phyloP scores from a whole-genome alignment of 2,329 filamentous ascomycete species.

The Alternaria consortialis region DNA sequence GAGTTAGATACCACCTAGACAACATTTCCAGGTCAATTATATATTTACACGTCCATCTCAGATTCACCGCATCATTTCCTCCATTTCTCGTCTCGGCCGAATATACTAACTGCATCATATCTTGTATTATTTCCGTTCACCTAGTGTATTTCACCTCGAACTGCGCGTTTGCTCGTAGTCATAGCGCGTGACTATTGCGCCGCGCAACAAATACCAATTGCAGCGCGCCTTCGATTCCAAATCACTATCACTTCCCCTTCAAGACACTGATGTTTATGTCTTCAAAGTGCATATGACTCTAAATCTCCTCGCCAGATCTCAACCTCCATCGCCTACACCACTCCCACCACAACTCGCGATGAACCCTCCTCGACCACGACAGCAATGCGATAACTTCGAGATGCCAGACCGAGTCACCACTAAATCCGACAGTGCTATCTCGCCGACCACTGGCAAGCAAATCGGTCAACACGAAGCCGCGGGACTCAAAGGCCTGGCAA shows the following conservation, averaged over 20 bases:
- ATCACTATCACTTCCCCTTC: background rate
- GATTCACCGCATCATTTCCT: background rate
- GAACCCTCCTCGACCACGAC: no score
- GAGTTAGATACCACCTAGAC: conserved; percentile 38
- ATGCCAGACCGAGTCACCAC: background rate
- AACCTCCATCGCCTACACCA: background rate
- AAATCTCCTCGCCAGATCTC: background rate
- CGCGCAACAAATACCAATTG: background rate
- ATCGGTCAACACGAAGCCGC: conserved; percentile 24
- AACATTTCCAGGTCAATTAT: conserved; percentile 6
- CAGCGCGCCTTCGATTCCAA: background rate
- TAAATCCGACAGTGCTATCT: background rate
- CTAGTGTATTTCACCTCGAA: conserved; percentile 6
- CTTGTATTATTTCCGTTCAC: background rate
- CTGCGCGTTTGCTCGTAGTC: conserved; percentile 14
- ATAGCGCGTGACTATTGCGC: background rate
- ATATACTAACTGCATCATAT: background rate
- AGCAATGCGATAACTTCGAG: background rate
- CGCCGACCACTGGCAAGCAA: background rate
- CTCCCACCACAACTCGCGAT: background rate
- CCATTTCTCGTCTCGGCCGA: background rate
- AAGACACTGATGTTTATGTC: background rate
- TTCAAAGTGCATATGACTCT: background rate
- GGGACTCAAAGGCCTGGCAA: conserved; percentile 23
- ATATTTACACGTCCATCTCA: background rate